Evolutionary conservation across 495 filamentous ascomycete genomes (phyloP).

Genomic region (Penicillium cinerascens): DNA sequence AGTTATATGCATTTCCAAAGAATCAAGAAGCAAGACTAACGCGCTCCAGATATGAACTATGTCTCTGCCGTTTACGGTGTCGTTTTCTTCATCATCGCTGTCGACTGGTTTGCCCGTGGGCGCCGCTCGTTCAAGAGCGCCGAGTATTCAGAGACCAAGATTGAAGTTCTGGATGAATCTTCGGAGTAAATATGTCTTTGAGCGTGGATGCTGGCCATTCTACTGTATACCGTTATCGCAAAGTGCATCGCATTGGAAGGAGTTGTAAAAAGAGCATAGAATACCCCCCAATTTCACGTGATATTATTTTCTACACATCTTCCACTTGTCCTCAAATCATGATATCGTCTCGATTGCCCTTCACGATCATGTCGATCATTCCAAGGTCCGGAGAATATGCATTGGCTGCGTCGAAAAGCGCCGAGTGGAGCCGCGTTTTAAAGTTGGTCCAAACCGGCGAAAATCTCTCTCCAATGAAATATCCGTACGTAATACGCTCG

Average conservation of each 20-base stretch:
- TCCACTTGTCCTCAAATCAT: neutral
- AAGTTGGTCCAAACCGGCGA: conserved; percentile 11
- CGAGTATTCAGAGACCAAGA: neutral
- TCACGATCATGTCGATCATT: neutral
- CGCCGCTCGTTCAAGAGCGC: conserved; percentile 4
- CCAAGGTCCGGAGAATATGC: neutral
- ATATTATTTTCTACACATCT: neutral
- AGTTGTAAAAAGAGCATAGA: neutral
- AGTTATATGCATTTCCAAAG: conserved; percentile 2
- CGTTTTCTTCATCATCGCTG: conserved; percentile 37
- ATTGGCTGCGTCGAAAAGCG: neutral
- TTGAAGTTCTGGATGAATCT: conserved; percentile 2
- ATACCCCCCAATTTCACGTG: neutral
- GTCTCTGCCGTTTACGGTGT: conserved; percentile 50
- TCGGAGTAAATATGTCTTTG: neutral
- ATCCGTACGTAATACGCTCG: conserved; percentile 26
- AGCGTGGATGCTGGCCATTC: conserved; percentile 1
- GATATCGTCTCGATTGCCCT: neutral
- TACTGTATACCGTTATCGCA: neutral
- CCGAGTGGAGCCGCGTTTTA: conserved; percentile 10
- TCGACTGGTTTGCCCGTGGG: conserved; percentile 33
- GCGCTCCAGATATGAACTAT: conserved; percentile 52
- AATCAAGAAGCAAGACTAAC: conserved; percentile 10
- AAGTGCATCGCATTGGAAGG: neutral
- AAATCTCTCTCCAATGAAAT: conserved; percentile 19